phyloP scores from a whole-genome alignment of 1,284 basidiomycete genomes.

The Boletus sp. region DNA sequence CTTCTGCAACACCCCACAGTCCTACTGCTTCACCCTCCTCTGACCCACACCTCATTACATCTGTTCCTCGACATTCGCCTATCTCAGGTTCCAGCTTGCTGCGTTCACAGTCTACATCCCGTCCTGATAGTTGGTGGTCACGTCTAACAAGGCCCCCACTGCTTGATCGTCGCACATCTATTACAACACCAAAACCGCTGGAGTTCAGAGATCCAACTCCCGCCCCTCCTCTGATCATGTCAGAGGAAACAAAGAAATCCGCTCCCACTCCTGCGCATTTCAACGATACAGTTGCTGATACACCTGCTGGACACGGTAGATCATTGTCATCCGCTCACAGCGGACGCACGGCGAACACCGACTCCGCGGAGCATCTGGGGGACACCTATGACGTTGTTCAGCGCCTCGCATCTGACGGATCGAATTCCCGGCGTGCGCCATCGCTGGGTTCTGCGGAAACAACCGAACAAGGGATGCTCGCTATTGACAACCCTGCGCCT shows the following conservation, averaged over 20 bases:
- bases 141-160: conserved; percentile 42
- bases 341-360: conserved; percentile 59
- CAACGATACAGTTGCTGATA: conserved; percentile 12
- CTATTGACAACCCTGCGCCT: conserved; percentile 4
- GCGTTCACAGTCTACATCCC: conserved; percentile 32
- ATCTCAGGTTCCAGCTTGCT: conserved; percentile 30
- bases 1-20: conserved; percentile 13
- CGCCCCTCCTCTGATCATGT: conserved; percentile 53
- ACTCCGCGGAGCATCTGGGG: conserved; percentile 59
- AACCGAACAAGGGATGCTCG: conserved; percentile 22
- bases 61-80: conserved; percentile 11
- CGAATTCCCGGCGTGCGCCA: conserved; percentile 23
- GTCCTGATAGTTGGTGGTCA: conserved; percentile 47
- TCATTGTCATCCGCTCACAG: conserved; percentile 50
- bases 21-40: conserved; percentile 16
- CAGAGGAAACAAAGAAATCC: conserved; percentile 48
- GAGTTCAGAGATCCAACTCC: conserved; percentile 73
- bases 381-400: conserved; percentile 65
- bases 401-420: conserved; percentile 42
- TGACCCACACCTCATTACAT: conserved; percentile 10
- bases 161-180: conserved; percentile 37
- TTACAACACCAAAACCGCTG: conserved; percentile 45
- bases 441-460: conserved; percentile 26
- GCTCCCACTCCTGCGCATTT: conserved; percentile 31
- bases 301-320: conserved; percentile 36